Conservation (phyloP, 208 protist genomes). For the Trypanosoma boissoni region DNA sequence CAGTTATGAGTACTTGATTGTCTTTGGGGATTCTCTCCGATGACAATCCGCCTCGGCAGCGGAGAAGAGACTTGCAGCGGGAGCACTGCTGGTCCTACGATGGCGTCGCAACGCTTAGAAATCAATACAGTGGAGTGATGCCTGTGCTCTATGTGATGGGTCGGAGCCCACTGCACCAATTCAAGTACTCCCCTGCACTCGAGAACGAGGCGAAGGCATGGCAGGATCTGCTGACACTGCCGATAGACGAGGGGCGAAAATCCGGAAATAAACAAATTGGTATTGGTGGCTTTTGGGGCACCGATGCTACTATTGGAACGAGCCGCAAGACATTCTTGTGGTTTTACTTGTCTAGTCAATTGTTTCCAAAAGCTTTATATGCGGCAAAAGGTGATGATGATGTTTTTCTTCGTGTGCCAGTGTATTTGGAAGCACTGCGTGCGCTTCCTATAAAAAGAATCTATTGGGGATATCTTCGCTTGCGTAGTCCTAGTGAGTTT, state of each 20-base stretch:
- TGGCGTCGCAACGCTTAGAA: slow-evolving; percentile 32
- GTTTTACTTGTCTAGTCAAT: slow-evolving; percentile 34
- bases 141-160: slow-evolving; percentile 27
- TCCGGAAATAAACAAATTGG: slow-evolving; percentile 19
- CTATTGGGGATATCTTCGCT: slow-evolving; percentile 15
- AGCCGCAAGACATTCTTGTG: slow-evolving; percentile 43
- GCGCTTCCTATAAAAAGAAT: slow-evolving; percentile 10
- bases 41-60: slow-evolving; percentile 24
- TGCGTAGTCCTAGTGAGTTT: too few relatives aligned
- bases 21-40: slow-evolving; percentile 47
- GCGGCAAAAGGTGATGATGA: slow-evolving; percentile 60
- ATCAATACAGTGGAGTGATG: slow-evolving; percentile 30
- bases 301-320: slow-evolving; percentile 32
- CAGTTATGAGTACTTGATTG: slow-evolving; percentile 19
- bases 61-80: slow-evolving; percentile 34
- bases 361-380: slow-evolving; percentile 35
- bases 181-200: slow-evolving; percentile 30
- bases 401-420: slow-evolving; percentile 47
- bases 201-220: slow-evolving; percentile 33
- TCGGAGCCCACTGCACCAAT: slow-evolving; percentile 6
- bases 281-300: slow-evolving; percentile 20
- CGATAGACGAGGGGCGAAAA: slow-evolving; percentile 32
- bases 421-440: slow-evolving; percentile 39
- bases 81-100: slow-evolving; percentile 38
- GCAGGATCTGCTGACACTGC: slow-evolving; percentile 31